Base-by-base conservation (phyloP, 352 stramenopile species). In the Phytophthora constricta region DNA sequence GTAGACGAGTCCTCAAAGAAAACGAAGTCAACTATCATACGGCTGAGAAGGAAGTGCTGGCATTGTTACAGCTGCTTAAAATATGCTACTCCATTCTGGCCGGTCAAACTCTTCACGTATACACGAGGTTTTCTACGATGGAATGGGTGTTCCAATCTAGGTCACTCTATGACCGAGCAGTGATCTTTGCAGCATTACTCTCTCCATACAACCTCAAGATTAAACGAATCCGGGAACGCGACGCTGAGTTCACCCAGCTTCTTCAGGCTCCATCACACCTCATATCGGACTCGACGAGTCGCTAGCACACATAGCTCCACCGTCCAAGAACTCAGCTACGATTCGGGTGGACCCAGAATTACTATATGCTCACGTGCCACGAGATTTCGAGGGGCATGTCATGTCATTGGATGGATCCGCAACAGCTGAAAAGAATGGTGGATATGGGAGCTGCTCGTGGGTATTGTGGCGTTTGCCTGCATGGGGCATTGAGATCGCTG, bases 401-500 rank as follows among this genome's bases (percentile, higher is more conserved):
- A 14, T 47, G 7, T 47, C 17, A n/a, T 47, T 47, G n/a, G 41
- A 47, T 19, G 41, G 41, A 9, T 47, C 19, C 9, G 41, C 41
- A 7, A 47, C 9, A 14, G 17, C 19, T 7, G 41, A 47, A 23
- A 47, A 47, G 41, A 47, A 47, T 14, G 41, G 41, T 19, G 41
- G 41, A 7, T 19, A 47, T 47, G 41, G 41, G 7, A 19, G 41
- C 17, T 47, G 41, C 41, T 25, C 16, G 9, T 47, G 41, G 41
- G 17, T 47, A 19, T 23, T 47, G 41, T 47, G 41, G 41, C 17
- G 41, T 10, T 31, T 61, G 0, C 42, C 53, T 5, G 2, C 1
- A 4, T 52, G 53, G 41, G 14, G 16, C 41, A 61, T 61, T 52
- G 53, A 25, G 53, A 61, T 61, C 27, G 41, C 53, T 51, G 53